Evolutionary conservation across 2,329 filamentous ascomycete genomes (phyloP), one percentile per base, ranked within the genome.

Genomic region (Calonectria pauciramosa): DNA sequence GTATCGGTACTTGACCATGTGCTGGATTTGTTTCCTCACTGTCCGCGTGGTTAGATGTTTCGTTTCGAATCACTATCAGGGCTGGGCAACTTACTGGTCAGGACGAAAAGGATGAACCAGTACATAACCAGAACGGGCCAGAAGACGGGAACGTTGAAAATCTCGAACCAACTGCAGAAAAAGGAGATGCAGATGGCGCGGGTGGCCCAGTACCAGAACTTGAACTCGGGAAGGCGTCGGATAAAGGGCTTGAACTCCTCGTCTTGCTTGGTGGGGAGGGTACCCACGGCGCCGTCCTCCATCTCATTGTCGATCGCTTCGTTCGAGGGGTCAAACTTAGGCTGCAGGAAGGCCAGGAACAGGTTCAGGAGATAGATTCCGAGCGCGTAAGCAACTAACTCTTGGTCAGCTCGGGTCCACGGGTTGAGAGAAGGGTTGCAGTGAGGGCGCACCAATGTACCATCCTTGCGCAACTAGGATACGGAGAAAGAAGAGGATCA

Each of bases 1-100:
- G 84, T 98, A 99, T 87, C 96, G 95, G 89, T 99, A 99, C 90
- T 99, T 99, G 91, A 99, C 96, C 97, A 99, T 99, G 88, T 99
- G 97, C 89, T 99, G 97, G 81, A 99, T 99, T 88, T 99, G 97
- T 90, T 97, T 95, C 87, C 97, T 93, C 97, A 99, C 96, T 98
- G 81, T 36, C 66, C 38, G 51, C 51, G 23, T 18, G 36, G 68
- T 68, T 49, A 75, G 73, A 47, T 49, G 51, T n/a, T n/a, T 60
- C 20, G 10, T n/a, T n/a, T 36, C 10, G 11, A 26, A n/a, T 41
- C 9, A 3, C 34, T 11, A 28, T 20, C 28, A 14, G 23, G 23
- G 18, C 28, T 47, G 14, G n/a, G 66, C 59, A 65, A 91, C 95
- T 85, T 89, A 98, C 96, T 99, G 71, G 97, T 99, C 86, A 99